These are phyloP conservation scores for Monosporascus sp. DNA, from an alignment of 2,329 filamentous ascomycete species.

Conservation along the genomic window DNA sequence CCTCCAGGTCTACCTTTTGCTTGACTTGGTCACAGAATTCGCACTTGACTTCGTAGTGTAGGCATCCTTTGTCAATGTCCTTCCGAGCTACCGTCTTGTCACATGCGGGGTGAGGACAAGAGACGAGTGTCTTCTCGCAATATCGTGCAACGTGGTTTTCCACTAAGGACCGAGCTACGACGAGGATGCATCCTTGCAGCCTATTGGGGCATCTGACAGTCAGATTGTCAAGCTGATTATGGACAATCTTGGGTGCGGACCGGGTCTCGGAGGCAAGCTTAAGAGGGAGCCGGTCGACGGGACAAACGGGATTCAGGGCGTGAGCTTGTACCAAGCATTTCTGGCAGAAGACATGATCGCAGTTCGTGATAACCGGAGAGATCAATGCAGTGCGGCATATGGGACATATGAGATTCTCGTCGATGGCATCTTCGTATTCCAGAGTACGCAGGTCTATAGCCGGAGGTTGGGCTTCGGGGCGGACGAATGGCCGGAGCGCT, in stretches of 20 bases:
- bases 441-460: constrained; percentile 39
- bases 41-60: constrained; percentile 48
- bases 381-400: constrained; percentile 58
- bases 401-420: constrained; percentile 45
- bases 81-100: constrained; percentile 45
- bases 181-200: constrained; percentile 42
- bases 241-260: constrained; percentile 41
- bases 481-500: constrained; percentile 18
- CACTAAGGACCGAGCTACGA: constrained; percentile 48
- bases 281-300: constrained; percentile 48
- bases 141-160: constrained; percentile 51
- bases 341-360: constrained; percentile 61
- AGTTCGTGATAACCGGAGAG: constrained; percentile 54
- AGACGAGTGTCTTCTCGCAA: constrained; percentile 49
- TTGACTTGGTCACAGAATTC: constrained; percentile 46
- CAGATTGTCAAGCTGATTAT: constrained; percentile 56
- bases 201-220: constrained; percentile 53
- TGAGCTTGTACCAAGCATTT: constrained; percentile 46
- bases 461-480: constrained; percentile 8
- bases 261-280: constrained; percentile 27
- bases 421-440: constrained; percentile 35
- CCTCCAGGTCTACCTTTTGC: constrained; percentile 42
- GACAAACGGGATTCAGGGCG: constrained; percentile 41
- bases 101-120: constrained; percentile 51
- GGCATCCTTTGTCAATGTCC: constrained; percentile 45